Evolutionary conservation across 2,329 filamentous ascomycete species (phyloP), one percentile per base, ranked within the genome.

Genomic region (Aspergillus sp.): DNA sequence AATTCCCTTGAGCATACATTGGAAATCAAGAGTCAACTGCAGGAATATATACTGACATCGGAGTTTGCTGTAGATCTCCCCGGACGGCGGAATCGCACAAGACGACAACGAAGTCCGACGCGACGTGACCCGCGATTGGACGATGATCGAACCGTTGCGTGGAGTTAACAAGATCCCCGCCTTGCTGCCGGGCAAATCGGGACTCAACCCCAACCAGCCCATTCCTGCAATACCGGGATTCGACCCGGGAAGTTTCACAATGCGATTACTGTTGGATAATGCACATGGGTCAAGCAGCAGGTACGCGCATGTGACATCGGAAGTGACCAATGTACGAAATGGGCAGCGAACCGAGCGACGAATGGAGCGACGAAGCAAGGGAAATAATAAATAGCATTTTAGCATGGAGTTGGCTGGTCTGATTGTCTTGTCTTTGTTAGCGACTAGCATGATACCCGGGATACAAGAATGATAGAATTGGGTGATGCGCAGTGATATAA

Each of bases 31-130:
- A 32, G 30, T 7, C 23, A 10, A 30, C 8, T 10, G 27, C 27
- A 10, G 8, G 30, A 32, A 32, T 32, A 32, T 36, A 15, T 36
- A 36, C 11, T 36, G 11, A 36, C 32, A 13, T 36, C 11, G 11
- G 32, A 13, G 32, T 36, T 36, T 36, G 8, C 30, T 32, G 27
- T 10, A 68, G 65, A 59, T 66, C 6, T 61, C 64, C 5, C 58
- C 64, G 8, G 66, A 69, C 21, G 61, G 63, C 17, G 66, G 62
- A 50, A 13, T 54, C 8, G 7, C 13, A 3, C 57, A 62, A 39
- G 62, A 62, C 36, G 58, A 62, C 52, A 59, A 60, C 27, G 62
- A 64, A 17, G 36, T 54, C 38, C 61, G 48, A 13, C 59, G 51
- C 39, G 56, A 63, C 32, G 30, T 56, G 21, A 55, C 50, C 8